Evolutionary conservation across 2,329 filamentous ascomycete species (phyloP), one percentile per base, ranked within the genome.

Genomic region (Colletotrichum simmondsii): DNA sequence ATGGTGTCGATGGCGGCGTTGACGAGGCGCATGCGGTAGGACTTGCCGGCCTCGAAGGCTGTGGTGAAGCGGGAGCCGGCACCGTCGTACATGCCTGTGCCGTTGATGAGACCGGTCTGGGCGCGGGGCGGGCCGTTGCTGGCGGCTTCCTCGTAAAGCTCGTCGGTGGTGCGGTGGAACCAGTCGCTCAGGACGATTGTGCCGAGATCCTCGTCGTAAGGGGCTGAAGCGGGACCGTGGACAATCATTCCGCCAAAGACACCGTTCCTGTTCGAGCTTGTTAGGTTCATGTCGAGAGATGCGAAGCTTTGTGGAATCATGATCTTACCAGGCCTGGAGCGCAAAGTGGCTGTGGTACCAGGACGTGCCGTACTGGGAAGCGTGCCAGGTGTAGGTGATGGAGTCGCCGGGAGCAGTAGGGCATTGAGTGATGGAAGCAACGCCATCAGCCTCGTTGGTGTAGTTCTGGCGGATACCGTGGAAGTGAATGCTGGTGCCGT

Each of bases 201-300:
- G 3, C 92, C 92, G 0, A 92, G 82, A 76, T 94, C 92, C 59
- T 88, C 84, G 73, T 94, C 91, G 76, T 92, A 92, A 75, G 89
- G 85, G 14, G 85, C 83, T 5, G 87, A 87, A 0, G 86, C 85
- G 0, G 91, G 91, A 0, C 91, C 91, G 66, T 91, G 85, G 75
- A 92, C 89, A 16, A 92, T 81, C 37, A 93, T 88, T 2, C 85
- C 86, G 0, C 92, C 92, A 35, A 89, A 83, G 0, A 92, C 80
- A 2, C 92, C 92, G 57, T 73, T 73, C 71, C 71, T 73, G 26
- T 4, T 49, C 19, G 42, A 8, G 19, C 1, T 19, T 46, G 54
- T 72, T n/a, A 72, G 70, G 19, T 46, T 46, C 24, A 76, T 78
- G 80, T 82, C 65, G 16, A 53, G 10, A 26, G 19, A 4, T 24